Conservation (phyloP, 345 rosid genomes). For the Raphanus raphanistrum region DNA sequence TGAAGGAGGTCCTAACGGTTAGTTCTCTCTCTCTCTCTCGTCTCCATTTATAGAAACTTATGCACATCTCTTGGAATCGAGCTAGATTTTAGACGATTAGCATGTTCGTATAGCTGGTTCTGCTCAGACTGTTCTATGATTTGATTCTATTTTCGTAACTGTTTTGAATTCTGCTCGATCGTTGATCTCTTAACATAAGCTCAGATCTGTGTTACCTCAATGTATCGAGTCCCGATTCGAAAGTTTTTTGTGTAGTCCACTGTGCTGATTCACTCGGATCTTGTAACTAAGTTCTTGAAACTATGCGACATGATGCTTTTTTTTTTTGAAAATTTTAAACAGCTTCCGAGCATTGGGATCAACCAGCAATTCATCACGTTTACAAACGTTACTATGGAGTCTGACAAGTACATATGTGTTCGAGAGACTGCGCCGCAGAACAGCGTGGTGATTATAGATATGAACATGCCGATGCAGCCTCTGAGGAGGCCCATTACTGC, state of each 20-base stretch:
- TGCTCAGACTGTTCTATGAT: neutral
- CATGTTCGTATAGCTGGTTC: neutral
- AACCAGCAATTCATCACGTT: slow-evolving; percentile 82
- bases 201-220: slow-evolving; percentile 40
- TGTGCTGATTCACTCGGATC: slow-evolving; percentile 31
- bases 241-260: neutral
- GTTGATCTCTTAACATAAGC: neutral
- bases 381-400: slow-evolving; percentile 96
- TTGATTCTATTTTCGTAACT: neutral
- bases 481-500: slow-evolving; percentile 95
- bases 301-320: slow-evolving; percentile 28
- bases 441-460: slow-evolving; percentile 89
- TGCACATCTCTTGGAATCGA: slow-evolving; percentile 24
- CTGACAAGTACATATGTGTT: slow-evolving; percentile 94
- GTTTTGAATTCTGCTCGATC: slow-evolving; percentile 24
- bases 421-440: slow-evolving; percentile 96
- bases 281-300: slow-evolving; percentile 22
- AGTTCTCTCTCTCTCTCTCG: slow-evolving; percentile 25
- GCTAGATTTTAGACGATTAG: slow-evolving; percentile 15
- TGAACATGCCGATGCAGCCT: slow-evolving; percentile 96
- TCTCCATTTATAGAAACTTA: slow-evolving; percentile 5
- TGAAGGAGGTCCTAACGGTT: slow-evolving; percentile 92
- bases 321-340: slow-evolving; percentile 11
- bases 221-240: neutral
- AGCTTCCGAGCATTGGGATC: slow-evolving; percentile 91